Evolutionary conservation across 495 filamentous ascomycete species (phyloP).

Genomic region (Neurospora terricola): DNA sequence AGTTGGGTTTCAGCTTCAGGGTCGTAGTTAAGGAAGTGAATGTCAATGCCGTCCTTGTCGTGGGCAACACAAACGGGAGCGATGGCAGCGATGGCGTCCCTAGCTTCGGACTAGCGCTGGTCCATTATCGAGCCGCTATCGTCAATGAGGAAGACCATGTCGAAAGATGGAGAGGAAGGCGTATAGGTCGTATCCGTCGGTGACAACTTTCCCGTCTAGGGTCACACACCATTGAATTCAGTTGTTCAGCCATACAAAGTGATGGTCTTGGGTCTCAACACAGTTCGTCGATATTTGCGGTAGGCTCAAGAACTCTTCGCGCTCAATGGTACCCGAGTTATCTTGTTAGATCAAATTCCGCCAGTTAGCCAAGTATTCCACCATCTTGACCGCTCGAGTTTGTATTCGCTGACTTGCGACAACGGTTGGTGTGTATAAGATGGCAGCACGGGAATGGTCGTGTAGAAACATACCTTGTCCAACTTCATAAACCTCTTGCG

Average conservation of each 20-base stretch:
- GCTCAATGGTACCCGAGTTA: constrained; percentile 96
- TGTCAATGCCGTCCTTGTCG: constrained; percentile 85
- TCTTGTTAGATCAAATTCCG: constrained; percentile 46
- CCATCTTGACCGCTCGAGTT: neutral
- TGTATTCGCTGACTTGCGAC: neutral
- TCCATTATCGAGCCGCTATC: constrained; percentile 84
- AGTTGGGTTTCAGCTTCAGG: too few relatives aligned
- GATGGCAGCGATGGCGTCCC: constrained; percentile 62
- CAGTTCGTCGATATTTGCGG: constrained; percentile 91
- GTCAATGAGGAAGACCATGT: constrained; percentile 91
- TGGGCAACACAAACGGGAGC: constrained; percentile 75
- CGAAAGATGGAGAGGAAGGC: constrained; percentile 78
- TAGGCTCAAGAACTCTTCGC: constrained; percentile 94
- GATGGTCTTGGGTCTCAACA: too few relatives aligned
- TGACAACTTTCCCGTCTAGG: constrained; percentile 1
- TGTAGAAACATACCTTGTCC: constrained; percentile 61
- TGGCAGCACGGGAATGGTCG: neutral
- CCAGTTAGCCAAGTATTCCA: neutral
- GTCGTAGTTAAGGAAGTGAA: constrained; percentile 79
- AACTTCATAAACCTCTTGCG: constrained; percentile 98
- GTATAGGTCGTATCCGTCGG: constrained; percentile 52
- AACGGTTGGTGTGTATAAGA: neutral
- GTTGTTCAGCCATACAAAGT: neutral
- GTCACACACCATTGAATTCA: neutral
- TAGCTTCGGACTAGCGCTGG: constrained; percentile 64